Base-by-base conservation (phyloP, 441 rosid genomes). In the Populus trichocarpa region DNA sequence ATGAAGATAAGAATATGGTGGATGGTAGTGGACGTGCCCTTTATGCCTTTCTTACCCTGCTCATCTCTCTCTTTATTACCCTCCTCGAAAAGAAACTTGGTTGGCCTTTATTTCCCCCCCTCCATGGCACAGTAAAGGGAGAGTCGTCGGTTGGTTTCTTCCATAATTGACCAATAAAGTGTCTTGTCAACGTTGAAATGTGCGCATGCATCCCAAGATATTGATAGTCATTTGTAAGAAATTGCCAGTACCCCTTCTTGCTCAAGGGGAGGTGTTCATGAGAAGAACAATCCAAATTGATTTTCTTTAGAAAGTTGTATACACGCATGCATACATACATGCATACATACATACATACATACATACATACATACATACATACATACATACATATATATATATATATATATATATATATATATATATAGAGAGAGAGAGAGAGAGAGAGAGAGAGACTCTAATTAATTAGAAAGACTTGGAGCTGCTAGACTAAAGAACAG, bases 1-100 rank as follows among this genome's bases (percentile, higher is more conserved):
- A 63, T 63, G 28, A 80, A 81, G 79, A 75, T 70, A 74, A 80
- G 92, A 88, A 89, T 89, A 81, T 81, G 67, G 72, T 75, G 75
- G 73, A 72, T 80, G 78, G 57, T 84, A 87, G 92, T 87, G 92
- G 94, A 82, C 72, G 72, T 79, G 77, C 81, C 81, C 85, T 84
- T 90, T 89, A 89, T 93, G 77, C 96, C 84, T 91, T 90, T 69
- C 91, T 91, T 90, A 12, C 72, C 72, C 42, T 2, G 42, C 85
- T 84, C 32, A 33, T 80, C 76, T 76, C 65, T 74, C 78, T 32
- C 83, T 32, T 40, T 12, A 57, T 80, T 18, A 76, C 69, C 64
- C 33, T 69, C 67, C 70, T n/a, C 38, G 5, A 8, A 70, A 46
- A 61, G 3, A 9, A 30, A 46, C 16, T 69, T 18, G 6, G 3